phyloP scores from a whole-genome alignment of 805 yeast species.

The Hanseniaspora singularis region DNA sequence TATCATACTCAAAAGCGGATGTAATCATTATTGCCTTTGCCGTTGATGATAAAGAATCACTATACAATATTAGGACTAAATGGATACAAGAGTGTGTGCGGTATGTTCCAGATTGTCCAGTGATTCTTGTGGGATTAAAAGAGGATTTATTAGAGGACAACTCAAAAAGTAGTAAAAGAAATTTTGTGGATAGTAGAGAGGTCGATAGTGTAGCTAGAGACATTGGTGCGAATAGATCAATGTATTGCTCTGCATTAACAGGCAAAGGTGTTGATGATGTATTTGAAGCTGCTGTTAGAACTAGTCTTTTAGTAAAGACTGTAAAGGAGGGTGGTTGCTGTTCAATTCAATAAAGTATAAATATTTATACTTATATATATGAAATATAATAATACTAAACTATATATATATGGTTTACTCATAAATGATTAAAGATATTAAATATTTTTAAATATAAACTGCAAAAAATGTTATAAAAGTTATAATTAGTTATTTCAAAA shows the following conservation, averaged over 20 bases:
- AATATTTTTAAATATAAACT: too few relatives aligned
- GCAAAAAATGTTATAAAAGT: too few relatives aligned
- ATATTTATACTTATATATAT: background rate
- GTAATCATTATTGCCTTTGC: conserved; percentile 80
- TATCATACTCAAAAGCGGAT: conserved; percentile 79
- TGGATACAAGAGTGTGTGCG: conserved; percentile 78
- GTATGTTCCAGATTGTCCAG: conserved; percentile 72
- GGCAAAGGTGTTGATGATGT: conserved; percentile 94
- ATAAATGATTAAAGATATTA: too few relatives aligned
- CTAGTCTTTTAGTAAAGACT: conserved; percentile 51
- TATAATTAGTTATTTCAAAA: too few relatives aligned
- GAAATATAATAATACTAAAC: background rate
- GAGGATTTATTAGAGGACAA: conserved; percentile 55
- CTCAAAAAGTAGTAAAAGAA: conserved; percentile 27
- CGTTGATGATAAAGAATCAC: conserved; percentile 69
- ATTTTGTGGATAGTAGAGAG: conserved; percentile 40
- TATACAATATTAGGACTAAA: conserved; percentile 68
- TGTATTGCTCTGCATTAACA: conserved; percentile 83
- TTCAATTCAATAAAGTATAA: conserved; percentile 22
- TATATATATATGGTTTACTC: too few relatives aligned
- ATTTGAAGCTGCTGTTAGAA: conserved; percentile 80
- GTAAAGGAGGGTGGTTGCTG: conserved; percentile 33
- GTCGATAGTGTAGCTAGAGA: conserved; percentile 63
- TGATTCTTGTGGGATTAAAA: conserved; percentile 70
- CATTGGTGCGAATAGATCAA: conserved; percentile 70